phyloP scores from a whole-genome alignment of 164 flowering plant species.

The Kingdonia uniflora region DNA sequence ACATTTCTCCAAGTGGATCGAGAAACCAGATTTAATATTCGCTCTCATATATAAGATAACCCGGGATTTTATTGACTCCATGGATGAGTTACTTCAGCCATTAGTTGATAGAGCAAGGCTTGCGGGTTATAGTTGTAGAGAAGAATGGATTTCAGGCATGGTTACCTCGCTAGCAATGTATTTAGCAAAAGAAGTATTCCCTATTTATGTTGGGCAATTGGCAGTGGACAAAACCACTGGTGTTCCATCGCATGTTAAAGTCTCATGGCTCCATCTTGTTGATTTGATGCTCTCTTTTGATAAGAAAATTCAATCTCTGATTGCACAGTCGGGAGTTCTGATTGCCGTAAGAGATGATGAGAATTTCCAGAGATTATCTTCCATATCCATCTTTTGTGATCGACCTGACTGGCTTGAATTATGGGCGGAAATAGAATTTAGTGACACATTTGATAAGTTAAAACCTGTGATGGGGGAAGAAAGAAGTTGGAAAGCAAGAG shows the following conservation, averaged over 20 bases:
- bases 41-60: conserved; percentile 82
- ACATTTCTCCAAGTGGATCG: conserved; percentile 83
- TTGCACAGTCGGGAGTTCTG: conserved; percentile 51
- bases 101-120: conserved; percentile 86
- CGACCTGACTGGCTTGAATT: conserved; percentile 96
- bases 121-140: conserved; percentile 91
- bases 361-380: conserved; percentile 48
- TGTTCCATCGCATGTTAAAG: conserved; percentile 33
- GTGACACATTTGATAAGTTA: conserved; percentile 47
- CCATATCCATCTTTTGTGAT: conserved; percentile 73
- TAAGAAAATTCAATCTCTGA: conserved; percentile 53
- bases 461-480: conserved; percentile 55
- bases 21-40: conserved; percentile 87
- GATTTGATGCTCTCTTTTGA: conserved; percentile 93
- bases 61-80: conserved; percentile 76
- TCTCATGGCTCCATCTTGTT: conserved; percentile 73
- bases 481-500: conserved; percentile 56
- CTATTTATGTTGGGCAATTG: conserved; percentile 39
- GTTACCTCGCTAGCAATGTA: conserved; percentile 62
- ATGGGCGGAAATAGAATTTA: conserved; percentile 82
- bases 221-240: conserved; percentile 40
- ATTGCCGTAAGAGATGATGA: conserved; percentile 47
- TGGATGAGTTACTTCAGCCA: conserved; percentile 96
- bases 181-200: conserved; percentile 83
- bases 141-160: conserved; percentile 97